phyloP scores from a whole-genome alignment of 768 basidiomycete species.

The Phaffia tasmanica region DNA sequence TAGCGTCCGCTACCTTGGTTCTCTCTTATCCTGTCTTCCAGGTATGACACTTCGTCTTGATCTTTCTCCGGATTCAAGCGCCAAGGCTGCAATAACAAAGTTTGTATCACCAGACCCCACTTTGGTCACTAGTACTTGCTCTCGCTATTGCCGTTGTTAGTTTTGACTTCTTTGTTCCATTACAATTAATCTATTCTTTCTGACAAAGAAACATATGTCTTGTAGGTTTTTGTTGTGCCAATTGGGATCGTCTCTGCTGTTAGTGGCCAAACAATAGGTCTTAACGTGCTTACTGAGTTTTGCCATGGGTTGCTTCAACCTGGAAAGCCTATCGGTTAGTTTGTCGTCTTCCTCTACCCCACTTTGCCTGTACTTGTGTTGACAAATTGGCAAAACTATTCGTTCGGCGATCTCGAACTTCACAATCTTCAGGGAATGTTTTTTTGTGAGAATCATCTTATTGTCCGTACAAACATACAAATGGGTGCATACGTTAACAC shows the following conservation, averaged over 20 bases:
- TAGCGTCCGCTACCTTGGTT: slow-evolving; percentile 34
- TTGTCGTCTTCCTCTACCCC: neutral
- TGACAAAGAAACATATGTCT: slow-evolving; percentile 18
- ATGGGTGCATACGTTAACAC: too few relatives aligned
- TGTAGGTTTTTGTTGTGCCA: slow-evolving; percentile 4
- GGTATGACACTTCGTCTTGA: neutral
- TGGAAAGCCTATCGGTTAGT: slow-evolving; percentile 16
- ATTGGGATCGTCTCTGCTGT: slow-evolving; percentile 37
- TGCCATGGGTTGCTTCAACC: slow-evolving; percentile 32
- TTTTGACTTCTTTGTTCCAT: slow-evolving; percentile 32
- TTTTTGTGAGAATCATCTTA: neutral
- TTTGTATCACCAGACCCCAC: slow-evolving; percentile 31
- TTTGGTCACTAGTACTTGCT: slow-evolving; percentile 36
- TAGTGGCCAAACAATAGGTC: slow-evolving; percentile 37
- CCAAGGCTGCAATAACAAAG: too few relatives aligned
- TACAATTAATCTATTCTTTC: slow-evolving; percentile 1
- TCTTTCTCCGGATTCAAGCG: neutral
- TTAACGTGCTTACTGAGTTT: slow-evolving; percentile 40
- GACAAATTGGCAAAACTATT: slow-evolving; percentile 10
- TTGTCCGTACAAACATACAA: too few relatives aligned
- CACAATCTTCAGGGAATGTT: slow-evolving; percentile 24
- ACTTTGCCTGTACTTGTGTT: neutral
- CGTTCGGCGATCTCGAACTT: slow-evolving; percentile 2
- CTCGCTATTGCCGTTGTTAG: slow-evolving; percentile 35
- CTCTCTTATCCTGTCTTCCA: slow-evolving; percentile 30